Conservation (phyloP, 2,329 filamentous ascomycete genomes). For the Herpotrichia juniperi region DNA sequence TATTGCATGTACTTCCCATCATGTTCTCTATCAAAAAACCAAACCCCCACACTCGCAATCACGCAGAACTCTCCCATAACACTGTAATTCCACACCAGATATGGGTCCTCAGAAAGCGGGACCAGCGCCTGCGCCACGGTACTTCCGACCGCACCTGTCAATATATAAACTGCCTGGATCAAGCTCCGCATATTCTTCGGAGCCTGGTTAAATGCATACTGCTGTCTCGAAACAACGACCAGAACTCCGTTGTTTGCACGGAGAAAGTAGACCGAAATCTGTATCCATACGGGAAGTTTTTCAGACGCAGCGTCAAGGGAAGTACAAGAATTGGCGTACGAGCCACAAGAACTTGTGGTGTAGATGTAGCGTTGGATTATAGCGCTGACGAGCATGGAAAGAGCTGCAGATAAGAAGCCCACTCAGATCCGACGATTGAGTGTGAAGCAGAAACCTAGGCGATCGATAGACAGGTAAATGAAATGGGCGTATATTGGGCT, state of each 20-base stretch:
- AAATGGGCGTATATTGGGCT: conserved; percentile 54
- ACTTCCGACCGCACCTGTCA: conserved; percentile 69
- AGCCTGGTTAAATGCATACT: conserved; percentile 76
- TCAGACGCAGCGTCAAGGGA: conserved; percentile 35
- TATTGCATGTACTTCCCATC: no score
- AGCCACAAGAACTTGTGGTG: conserved; percentile 62
- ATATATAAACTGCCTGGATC: conserved; percentile 67
- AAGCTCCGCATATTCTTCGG: conserved; percentile 77
- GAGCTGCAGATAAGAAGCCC: conserved; percentile 50
- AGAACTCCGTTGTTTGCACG: conserved; percentile 60
- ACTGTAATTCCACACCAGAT: conserved; percentile 73
- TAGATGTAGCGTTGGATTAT: conserved; percentile 64
- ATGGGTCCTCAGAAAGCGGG: conserved; percentile 63
- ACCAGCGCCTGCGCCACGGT: conserved; percentile 70
- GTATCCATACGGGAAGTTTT: conserved; percentile 63
- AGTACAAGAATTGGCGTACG: conserved; percentile 55
- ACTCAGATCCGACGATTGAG: conserved; percentile 54
- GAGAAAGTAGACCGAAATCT: conserved; percentile 52
- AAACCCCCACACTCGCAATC: conserved; percentile 3
- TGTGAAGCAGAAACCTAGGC: conserved; percentile 49
- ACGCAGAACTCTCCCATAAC: conserved; percentile 51
- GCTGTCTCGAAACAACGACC: conserved; percentile 63
- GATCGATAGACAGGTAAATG: conserved; percentile 51
- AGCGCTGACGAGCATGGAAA: conserved; percentile 51
- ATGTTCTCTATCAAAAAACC: background rate